Evolutionary conservation across 768 basidiomycete genomes (phyloP).

Genomic region (Mycena vitilis): DNA sequence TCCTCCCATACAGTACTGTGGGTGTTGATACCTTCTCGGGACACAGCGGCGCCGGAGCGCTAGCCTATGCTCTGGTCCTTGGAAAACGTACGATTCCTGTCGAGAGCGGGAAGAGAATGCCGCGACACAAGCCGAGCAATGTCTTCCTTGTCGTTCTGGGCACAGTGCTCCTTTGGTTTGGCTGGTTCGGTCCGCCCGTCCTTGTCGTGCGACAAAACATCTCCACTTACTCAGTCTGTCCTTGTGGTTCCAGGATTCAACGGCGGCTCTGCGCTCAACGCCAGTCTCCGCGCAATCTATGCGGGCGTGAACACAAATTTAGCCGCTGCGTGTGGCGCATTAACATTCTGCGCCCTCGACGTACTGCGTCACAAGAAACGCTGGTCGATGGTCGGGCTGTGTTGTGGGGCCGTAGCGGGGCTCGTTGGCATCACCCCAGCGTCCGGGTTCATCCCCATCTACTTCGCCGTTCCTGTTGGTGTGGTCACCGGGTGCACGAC

Average conservation of each 20-base stretch:
- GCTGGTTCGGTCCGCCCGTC: conserved; percentile 19
- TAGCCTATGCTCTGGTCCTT: conserved; percentile 21
- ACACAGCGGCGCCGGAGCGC: conserved; percentile 20
- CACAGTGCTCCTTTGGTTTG: conserved; percentile 21
- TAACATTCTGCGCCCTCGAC: conserved; percentile 24
- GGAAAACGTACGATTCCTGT: not conserved
- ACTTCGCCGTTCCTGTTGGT: conserved; percentile 25
- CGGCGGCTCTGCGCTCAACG: conserved; percentile 24
- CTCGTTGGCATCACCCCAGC: conserved; percentile 26
- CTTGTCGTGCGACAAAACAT: not conserved
- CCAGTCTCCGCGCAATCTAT: conserved; percentile 20
- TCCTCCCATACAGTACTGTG: not conserved
- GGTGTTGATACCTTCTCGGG: not conserved
- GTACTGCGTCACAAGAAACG: conserved; percentile 20
- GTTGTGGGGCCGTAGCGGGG: conserved; percentile 25
- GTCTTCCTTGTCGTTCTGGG: conserved; percentile 23
- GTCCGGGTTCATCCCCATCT: conserved; percentile 19
- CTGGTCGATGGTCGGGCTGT: conserved; percentile 25
- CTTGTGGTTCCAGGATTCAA: conserved; percentile 8
- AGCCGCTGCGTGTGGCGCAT: conserved; percentile 15
- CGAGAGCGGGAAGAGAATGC: conserved; percentile 9
- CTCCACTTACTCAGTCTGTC: not conserved
- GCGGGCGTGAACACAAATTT: conserved; percentile 24
- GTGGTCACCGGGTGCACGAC: conserved; percentile 14
- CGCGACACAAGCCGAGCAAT: conserved; percentile 22